Evolutionary conservation across 2,329 filamentous ascomycete species (phyloP).

Genomic region (Trichoderma sp.): DNA sequence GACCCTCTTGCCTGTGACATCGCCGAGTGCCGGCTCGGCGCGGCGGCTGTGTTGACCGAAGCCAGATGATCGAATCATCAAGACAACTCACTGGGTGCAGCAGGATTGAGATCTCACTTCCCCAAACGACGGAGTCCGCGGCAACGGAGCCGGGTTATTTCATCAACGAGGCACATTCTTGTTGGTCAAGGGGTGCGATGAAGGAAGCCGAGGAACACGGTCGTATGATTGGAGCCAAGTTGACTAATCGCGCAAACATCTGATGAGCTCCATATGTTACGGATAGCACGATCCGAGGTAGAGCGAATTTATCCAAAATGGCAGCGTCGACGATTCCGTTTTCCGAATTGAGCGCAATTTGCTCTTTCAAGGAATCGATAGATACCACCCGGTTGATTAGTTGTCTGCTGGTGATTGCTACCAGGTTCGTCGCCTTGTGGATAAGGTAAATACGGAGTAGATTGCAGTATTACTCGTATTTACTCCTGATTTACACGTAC

Average conservation of each 20-base stretch:
- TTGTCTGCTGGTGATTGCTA: neutral
- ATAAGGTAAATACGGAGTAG: neutral
- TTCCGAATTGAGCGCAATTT: neutral
- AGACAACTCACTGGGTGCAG: neutral
- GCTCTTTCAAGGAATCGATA: neutral
- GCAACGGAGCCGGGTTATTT: neutral
- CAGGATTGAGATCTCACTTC: neutral
- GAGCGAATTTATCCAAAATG: neutral
- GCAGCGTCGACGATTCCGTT: neutral
- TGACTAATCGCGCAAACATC: neutral
- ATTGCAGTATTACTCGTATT: neutral
- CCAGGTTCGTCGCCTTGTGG: neutral
- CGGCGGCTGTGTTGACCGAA: neutral
- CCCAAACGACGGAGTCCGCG: neutral
- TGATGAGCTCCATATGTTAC: neutral
- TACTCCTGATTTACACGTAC: neutral
- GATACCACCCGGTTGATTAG: neutral
- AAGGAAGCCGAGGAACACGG: neutral
- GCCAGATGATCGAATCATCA: neutral
- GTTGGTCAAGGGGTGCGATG: neutral
- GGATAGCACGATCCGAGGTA: neutral
- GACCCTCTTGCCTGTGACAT: neutral
- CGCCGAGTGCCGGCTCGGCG: neutral
- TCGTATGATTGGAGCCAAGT: neutral
- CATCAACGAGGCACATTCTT: neutral